Evolutionary conservation across 192 early-diverging fungal species (phyloP).

Genomic region (Backusella sp.): DNA sequence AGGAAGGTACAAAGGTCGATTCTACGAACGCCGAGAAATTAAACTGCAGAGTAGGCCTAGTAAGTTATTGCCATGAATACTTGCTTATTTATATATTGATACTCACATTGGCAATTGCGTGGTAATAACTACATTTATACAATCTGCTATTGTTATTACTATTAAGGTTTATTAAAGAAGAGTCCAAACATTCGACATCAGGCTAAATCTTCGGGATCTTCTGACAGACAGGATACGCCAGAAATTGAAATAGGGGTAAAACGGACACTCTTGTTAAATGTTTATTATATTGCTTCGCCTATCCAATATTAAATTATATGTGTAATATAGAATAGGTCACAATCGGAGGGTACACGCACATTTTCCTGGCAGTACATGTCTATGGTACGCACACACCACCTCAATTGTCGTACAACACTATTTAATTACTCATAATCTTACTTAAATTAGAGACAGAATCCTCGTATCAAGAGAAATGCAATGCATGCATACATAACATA

Average conservation of each 20-base stretch:
- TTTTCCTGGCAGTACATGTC: conserved; percentile 27
- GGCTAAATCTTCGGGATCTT: conserved; percentile 9
- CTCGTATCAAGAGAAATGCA: conserved; percentile 48
- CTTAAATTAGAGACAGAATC: conserved; percentile 37
- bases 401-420: background rate
- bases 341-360: conserved; percentile 7
- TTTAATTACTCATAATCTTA: background rate
- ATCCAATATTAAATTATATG: background rate
- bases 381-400: conserved; percentile 17
- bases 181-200: background rate
- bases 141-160: background rate
- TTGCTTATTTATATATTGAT: background rate
- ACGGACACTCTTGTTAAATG: background rate
- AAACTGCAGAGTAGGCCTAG: background rate
- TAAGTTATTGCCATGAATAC: background rate
- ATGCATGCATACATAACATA: conserved; percentile 51
- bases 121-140: background rate
- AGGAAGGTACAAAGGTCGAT: conserved; percentile 17
- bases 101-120: background rate
- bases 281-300: background rate
- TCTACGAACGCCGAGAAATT: conserved; percentile 12
- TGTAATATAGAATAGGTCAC: conserved; percentile 12
- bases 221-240: background rate
- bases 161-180: background rate
- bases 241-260: conserved; percentile 7